A percentile compares a stretch with the other conserved stretches of the same genome.
Evolutionary conservation across 768 basidiomycete genomes (phyloP).

Genomic region (Lactifluus subvellereus): DNA sequence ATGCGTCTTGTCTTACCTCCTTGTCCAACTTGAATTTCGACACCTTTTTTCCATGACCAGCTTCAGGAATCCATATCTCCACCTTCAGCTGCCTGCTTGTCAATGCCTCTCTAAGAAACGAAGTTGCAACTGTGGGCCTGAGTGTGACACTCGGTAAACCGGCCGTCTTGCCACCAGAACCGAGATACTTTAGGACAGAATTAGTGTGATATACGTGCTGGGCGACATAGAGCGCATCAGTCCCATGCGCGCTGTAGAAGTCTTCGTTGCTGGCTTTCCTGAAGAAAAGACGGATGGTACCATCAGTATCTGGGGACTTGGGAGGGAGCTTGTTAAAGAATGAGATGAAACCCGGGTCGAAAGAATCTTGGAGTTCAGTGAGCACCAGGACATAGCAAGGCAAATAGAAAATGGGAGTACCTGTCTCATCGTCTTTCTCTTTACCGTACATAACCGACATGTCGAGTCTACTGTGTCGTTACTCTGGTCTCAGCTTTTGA

Average conservation of each 20-base stretch:
- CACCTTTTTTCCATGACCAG: slow-evolving; percentile 67
- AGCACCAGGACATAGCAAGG: not conserved
- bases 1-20: slow-evolving; percentile 44
- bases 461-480: not conserved
- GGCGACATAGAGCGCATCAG: slow-evolving; percentile 86
- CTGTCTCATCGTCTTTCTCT: slow-evolving; percentile 45
- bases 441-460: slow-evolving; percentile 64
- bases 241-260: slow-evolving; percentile 84
- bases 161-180: slow-evolving; percentile 49
- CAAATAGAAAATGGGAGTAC: not conserved
- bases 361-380: not conserved
- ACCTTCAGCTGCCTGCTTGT: slow-evolving; percentile 86
- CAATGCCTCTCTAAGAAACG: slow-evolving; percentile 81
- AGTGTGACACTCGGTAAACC: slow-evolving; percentile 76
- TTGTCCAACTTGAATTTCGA: slow-evolving; percentile 74
- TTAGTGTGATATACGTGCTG: slow-evolving; percentile 80
- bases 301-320: slow-evolving; percentile 63
- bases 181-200: slow-evolving; percentile 89
- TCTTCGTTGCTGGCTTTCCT: slow-evolving; percentile 48
- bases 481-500: not conserved
- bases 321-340: slow-evolving; percentile 58
- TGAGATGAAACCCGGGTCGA: slow-evolving; percentile 54
- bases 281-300: slow-evolving; percentile 84
- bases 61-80: slow-evolving; percentile 82
- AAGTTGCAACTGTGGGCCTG: slow-evolving; percentile 68